Evolutionary conservation across 1,139 yeast species (phyloP).

Genomic region (Nakaseomyces sp.): DNA sequence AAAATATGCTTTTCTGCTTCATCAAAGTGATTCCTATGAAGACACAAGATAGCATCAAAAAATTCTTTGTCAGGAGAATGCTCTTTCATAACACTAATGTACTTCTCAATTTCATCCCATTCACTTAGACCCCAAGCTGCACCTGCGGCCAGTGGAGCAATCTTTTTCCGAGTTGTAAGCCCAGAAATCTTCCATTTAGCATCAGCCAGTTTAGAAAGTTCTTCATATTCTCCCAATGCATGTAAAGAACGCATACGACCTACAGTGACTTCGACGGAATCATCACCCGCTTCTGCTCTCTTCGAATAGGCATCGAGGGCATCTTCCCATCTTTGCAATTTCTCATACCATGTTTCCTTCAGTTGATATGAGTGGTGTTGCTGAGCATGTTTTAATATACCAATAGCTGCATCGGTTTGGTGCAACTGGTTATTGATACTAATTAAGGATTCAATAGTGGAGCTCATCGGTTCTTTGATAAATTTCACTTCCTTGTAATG

Average conservation of each 20-base stretch:
- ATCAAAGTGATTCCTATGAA: conserved; percentile 79
- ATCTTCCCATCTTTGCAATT: conserved; percentile 95
- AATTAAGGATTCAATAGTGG: conserved; percentile 86
- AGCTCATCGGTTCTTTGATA: conserved; percentile 84
- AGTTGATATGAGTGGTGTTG: conserved; percentile 84
- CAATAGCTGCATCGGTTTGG: conserved; percentile 97
- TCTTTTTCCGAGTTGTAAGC: conserved; percentile 64
- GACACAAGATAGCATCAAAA: conserved; percentile 78
- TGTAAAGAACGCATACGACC: conserved; percentile 98
- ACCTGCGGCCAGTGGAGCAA: conserved; percentile 97
- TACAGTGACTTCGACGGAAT: conserved; percentile 68
- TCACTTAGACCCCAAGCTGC: conserved; percentile 98
- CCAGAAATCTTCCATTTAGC: conserved; percentile 75
- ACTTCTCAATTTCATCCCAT: conserved; percentile 94
- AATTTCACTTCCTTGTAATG: conserved; percentile 94
- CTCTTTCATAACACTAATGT: conserved; percentile 79
- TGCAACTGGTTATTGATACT: conserved; percentile 90
- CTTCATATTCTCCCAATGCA: conserved; percentile 98
- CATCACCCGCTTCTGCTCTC: conserved; percentile 46
- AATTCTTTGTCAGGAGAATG: conserved; percentile 94
- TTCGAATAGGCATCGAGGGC: conserved; percentile 84
- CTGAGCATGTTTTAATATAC: conserved; percentile 92
- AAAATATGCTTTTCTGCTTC: conserved; percentile 74
- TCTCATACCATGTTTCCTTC: conserved; percentile 97
- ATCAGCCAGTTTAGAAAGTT: conserved; percentile 74